A percentile compares a stretch with the other conserved stretches of the same genome.
Conservation (phyloP, 192 early-diverging fungal genomes). For the Linnemannia exigua region DNA sequence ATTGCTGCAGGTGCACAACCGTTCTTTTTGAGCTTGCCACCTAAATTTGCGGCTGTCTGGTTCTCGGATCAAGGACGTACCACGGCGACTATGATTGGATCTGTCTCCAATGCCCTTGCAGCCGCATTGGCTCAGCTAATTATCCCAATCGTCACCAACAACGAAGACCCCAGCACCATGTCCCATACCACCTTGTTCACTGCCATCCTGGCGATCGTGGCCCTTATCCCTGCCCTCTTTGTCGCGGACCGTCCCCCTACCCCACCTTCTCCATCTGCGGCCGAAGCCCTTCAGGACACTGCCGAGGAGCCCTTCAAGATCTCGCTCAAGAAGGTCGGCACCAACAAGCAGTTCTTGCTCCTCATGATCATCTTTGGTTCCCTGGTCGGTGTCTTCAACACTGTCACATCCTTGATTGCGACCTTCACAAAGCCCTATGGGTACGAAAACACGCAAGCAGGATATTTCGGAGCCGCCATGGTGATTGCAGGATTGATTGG, state of each 20-base stretch:
- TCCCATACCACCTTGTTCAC: slow-evolving; percentile 41
- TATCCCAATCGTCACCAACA: slow-evolving; percentile 53
- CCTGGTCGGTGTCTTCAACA: slow-evolving; percentile 52
- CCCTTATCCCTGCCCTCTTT: slow-evolving; percentile 58
- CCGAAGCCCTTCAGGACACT: slow-evolving; percentile 16
- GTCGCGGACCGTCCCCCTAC: slow-evolving; percentile 55
- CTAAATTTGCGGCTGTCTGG: slow-evolving; percentile 68
- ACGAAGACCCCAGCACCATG: slow-evolving; percentile 10
- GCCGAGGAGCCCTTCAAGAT: slow-evolving; percentile 31
- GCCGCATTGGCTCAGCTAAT: slow-evolving; percentile 62
- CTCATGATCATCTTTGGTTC: slow-evolving; percentile 29
- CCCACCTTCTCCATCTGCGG: slow-evolving; percentile 59
- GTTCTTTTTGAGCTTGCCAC: slow-evolving; percentile 64
- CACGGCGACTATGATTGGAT: slow-evolving; percentile 62
- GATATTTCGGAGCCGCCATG: slow-evolving; percentile 64
- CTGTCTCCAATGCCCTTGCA: slow-evolving; percentile 57
- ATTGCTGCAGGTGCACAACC: slow-evolving; percentile 61
- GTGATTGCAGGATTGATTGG: slow-evolving; percentile 68
- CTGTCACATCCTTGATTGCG: slow-evolving; percentile 53
- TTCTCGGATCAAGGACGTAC: slow-evolving; percentile 59
- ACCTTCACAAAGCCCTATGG: slow-evolving; percentile 61
- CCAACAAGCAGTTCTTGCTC: slow-evolving; percentile 27
- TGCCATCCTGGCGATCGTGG: slow-evolving; percentile 43
- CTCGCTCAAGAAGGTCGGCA: slow-evolving; percentile 28
- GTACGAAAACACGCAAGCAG: slow-evolving; percentile 55